Percentiles rank a stretch among this genome's conserved stretches.
These are phyloP conservation scores for Neospermospora avenae DNA, from an alignment of 2,329 filamentous ascomycete genomes.

Conservation along the genomic window DNA sequence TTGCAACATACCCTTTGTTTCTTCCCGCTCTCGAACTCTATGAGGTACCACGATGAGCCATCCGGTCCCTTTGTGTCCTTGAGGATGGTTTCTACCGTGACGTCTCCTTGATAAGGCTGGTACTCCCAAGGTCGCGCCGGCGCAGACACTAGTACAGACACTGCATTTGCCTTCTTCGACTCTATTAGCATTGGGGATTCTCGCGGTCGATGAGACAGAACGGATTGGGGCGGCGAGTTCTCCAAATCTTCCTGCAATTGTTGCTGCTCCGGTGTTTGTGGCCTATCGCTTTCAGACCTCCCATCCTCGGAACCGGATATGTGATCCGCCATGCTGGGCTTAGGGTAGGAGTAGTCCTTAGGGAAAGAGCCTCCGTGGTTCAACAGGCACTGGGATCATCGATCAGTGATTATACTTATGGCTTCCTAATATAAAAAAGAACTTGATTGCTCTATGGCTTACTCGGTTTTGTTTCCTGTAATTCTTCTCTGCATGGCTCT, in stretches of 20 bases:
- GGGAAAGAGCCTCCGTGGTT: neutral
- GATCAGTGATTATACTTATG: neutral
- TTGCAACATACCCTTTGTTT: slow-evolving; percentile 33
- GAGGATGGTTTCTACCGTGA: slow-evolving; percentile 33
- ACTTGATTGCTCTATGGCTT: too few relatives aligned
- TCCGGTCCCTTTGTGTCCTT: slow-evolving; percentile 22
- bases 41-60: slow-evolving; percentile 27
- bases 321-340: slow-evolving; percentile 4
- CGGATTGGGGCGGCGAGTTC: slow-evolving; percentile 19
- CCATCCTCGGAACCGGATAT: slow-evolving; percentile 24
- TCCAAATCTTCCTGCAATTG: slow-evolving; percentile 5
- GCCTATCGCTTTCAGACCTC: slow-evolving; percentile 19
- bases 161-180: slow-evolving; percentile 12
- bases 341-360: neutral
- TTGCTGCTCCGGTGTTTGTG: slow-evolving; percentile 16
- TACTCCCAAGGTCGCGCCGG: slow-evolving; percentile 32
- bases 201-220: slow-evolving; percentile 26
- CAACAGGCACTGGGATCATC: neutral
- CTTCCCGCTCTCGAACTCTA: slow-evolving; percentile 35
- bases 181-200: slow-evolving; percentile 17
- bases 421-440: too few relatives aligned
- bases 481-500: too few relatives aligned
- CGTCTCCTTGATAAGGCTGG: slow-evolving; percentile 26
- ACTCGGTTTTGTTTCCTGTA: too few relatives aligned
- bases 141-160: slow-evolving; percentile 28